These are phyloP conservation scores for Diophrys appendiculata DNA, from an alignment of 73 alveolate species.

Conservation along the genomic window DNA sequence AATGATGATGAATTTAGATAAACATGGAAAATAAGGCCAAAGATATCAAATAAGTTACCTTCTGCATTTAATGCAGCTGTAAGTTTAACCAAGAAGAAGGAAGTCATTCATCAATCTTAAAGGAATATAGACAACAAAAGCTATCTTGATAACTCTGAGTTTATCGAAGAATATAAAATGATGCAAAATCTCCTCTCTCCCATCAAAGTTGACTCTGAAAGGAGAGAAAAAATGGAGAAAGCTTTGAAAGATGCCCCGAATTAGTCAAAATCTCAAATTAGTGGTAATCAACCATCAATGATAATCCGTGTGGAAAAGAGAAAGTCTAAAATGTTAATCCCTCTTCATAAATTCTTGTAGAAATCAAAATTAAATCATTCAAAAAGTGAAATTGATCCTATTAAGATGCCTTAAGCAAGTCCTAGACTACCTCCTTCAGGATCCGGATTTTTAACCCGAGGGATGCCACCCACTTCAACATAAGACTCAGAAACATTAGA, in stretches of 20 bases:
- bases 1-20: slow-evolving; percentile 41
- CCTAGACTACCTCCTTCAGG: background rate
- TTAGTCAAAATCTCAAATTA: too few relatives aligned
- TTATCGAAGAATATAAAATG: slow-evolving; percentile 36
- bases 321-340: slow-evolving; percentile 38
- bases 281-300: slow-evolving; percentile 8
- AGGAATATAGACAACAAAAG: slow-evolving; percentile 33
- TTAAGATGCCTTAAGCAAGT: slow-evolving; percentile 16
- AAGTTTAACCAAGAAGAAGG: background rate
- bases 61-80: slow-evolving; percentile 54
- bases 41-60: slow-evolving; percentile 39
- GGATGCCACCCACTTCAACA: background rate
- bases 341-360: slow-evolving; percentile 20
- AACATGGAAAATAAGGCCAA: slow-evolving; percentile 56
- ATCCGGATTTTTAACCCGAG: background rate
- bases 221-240: slow-evolving; percentile 50
- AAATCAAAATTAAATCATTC: slow-evolving; percentile 31
- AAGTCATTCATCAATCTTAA: background rate
- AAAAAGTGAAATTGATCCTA: slow-evolving; percentile 31
- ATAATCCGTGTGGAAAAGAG: slow-evolving; percentile 6
- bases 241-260: slow-evolving; percentile 6
- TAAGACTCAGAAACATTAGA: too few relatives aligned
- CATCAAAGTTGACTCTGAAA: slow-evolving; percentile 1
- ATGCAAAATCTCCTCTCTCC: slow-evolving; percentile 45
- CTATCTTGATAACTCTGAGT: slow-evolving; percentile 25